Conservation (phyloP, 495 filamentous ascomycete genomes). For the Staphylotrichum tortipilum region DNA sequence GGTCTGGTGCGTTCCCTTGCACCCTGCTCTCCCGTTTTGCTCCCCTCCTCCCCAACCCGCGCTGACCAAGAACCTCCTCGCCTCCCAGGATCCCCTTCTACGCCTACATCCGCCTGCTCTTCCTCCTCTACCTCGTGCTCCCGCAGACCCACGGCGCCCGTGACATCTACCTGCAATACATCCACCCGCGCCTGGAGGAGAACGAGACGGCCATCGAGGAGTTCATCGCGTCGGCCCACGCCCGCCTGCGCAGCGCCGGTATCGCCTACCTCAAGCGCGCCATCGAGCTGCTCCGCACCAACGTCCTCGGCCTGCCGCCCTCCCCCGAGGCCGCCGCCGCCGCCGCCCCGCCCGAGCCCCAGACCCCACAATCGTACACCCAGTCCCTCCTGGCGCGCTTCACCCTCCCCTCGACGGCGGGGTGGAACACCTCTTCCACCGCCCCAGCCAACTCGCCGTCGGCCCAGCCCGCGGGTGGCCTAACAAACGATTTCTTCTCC, state of each 20-base stretch:
- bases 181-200: slow-evolving; percentile 79
- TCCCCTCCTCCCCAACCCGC: no score
- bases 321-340: slow-evolving; percentile 29
- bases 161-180: slow-evolving; percentile 70
- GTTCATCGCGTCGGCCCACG: slow-evolving; percentile 74
- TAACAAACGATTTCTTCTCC: slow-evolving; percentile 60
- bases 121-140: slow-evolving; percentile 93
- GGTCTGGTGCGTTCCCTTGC: slow-evolving; percentile 64
- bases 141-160: slow-evolving; percentile 90
- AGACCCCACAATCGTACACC: slow-evolving; percentile 57
- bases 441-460: no score
- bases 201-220: slow-evolving; percentile 88
- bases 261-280: slow-evolving; percentile 71
- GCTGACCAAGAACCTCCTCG: no score
- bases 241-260: slow-evolving; percentile 68
- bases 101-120: slow-evolving; percentile 75
- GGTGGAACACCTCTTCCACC: slow-evolving; percentile 24
- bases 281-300: slow-evolving; percentile 66
- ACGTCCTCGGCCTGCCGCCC: slow-evolving; percentile 61
- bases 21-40: no score
- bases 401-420: slow-evolving; percentile 60
- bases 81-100: slow-evolving; percentile 94
- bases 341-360: slow-evolving; percentile 25
- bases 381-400: slow-evolving; percentile 78
- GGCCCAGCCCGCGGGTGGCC: slow-evolving; percentile 20